Conservation (phyloP, 163 green algal species). For the Scenedesmus sp. region DNA sequence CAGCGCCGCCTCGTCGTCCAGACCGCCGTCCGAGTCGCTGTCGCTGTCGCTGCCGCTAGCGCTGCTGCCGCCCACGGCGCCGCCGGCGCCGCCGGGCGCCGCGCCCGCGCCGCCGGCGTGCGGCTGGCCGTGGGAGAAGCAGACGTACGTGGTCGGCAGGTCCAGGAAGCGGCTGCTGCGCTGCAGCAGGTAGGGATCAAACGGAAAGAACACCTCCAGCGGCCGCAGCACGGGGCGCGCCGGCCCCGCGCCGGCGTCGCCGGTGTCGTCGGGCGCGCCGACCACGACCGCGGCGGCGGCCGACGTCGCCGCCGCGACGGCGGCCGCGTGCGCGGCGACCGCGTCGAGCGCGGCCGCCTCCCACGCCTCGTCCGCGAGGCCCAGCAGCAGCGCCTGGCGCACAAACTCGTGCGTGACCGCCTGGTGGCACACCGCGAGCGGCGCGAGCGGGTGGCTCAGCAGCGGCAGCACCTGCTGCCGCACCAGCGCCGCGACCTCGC, state of each 20-base stretch:
- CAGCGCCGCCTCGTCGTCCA: background rate
- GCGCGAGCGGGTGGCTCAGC: slow-evolving; percentile 70
- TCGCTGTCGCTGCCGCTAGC: background rate
- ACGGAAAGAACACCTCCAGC: slow-evolving; percentile 95
- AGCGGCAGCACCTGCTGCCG: slow-evolving; percentile 58
- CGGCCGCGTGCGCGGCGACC: slow-evolving; percentile 7
- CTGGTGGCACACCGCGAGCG: slow-evolving; percentile 71
- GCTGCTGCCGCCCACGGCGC: background rate
- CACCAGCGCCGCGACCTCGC: slow-evolving; percentile 43
- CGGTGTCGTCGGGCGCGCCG: background rate
- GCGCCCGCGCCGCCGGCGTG: background rate
- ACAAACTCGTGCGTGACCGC: slow-evolving; percentile 83
- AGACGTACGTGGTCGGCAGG: slow-evolving; percentile 14
- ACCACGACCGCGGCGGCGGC: slow-evolving; percentile 25
- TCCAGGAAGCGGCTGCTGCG: slow-evolving; percentile 54
- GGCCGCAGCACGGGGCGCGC: slow-evolving; percentile 53
- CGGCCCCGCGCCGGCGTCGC: background rate
- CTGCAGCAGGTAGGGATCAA: slow-evolving; percentile 93
- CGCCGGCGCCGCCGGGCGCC: background rate
- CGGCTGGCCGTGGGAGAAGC: slow-evolving; percentile 30
- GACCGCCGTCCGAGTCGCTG: too few species aligned
- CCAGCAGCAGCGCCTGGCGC: slow-evolving; percentile 62
- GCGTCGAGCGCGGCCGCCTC: slow-evolving; percentile 44
- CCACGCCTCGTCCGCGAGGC: slow-evolving; percentile 44
- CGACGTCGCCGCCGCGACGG: slow-evolving; percentile 38